phyloP scores from a whole-genome alignment of 805 yeast genomes.

The Helenozyma rhizophorensis region DNA sequence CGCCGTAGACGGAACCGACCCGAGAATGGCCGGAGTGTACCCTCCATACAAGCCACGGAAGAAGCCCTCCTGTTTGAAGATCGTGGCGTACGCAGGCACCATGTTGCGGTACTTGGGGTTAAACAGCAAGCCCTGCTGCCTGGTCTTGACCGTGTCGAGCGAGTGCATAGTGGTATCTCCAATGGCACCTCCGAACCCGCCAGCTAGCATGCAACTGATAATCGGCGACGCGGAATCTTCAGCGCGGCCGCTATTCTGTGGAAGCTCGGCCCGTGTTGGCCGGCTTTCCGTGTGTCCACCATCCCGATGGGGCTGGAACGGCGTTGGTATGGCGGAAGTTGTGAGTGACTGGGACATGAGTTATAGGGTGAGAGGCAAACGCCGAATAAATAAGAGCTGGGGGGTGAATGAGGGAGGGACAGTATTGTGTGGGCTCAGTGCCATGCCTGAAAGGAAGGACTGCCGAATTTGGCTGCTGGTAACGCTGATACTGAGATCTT shows the following conservation, averaged over 20 bases:
- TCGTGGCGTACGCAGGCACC: conserved; percentile 69
- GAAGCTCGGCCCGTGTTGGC: neutral
- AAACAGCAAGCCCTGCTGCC: conserved; percentile 91
- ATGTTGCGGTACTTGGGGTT: conserved; percentile 66
- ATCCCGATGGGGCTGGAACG: conserved; percentile 15
- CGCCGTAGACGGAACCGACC: conserved; percentile 91
- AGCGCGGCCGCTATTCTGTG: conserved; percentile 1
- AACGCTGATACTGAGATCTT: too few relatives aligned
- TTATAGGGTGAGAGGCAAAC: too few relatives aligned
- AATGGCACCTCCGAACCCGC: conserved; percentile 90
- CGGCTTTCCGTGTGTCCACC: conserved; percentile 2
- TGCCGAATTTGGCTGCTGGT: too few relatives aligned
- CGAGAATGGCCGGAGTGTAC: conserved; percentile 84
- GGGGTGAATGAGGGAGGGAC: neutral
- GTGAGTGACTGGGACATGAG: conserved; percentile 1
- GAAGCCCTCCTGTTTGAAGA: conserved; percentile 82
- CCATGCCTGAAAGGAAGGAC: too few relatives aligned
- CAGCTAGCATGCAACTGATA: conserved; percentile 70
- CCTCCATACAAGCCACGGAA: conserved; percentile 87
- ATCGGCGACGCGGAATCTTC: conserved; percentile 36
- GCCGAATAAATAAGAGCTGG: neutral
- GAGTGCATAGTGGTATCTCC: conserved; percentile 96
- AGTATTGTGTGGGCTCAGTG: too few relatives aligned
- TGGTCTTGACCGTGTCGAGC: conserved; percentile 90
- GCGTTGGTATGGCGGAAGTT: conserved; percentile 18